Conservation (phyloP, 139 green algal genomes). For the Zygnema cylindricum region DNA sequence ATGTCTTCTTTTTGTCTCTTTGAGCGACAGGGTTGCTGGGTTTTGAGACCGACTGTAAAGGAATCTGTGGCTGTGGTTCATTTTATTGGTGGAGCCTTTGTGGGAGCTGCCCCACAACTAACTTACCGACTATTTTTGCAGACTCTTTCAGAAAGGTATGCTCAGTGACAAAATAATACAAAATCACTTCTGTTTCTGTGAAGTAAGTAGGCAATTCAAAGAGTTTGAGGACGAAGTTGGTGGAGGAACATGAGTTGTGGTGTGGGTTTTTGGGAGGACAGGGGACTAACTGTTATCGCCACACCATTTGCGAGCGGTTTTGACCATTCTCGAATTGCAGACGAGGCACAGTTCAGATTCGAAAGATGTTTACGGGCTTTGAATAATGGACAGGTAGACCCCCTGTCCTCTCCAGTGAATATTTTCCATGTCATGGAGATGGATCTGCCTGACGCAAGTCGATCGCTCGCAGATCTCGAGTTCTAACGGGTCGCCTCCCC, state of each 20-base stretch:
- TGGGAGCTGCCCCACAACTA: slow-evolving; percentile 88
- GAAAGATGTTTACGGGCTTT: slow-evolving; percentile 74
- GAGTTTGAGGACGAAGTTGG: no score
- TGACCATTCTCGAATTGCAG: slow-evolving; percentile 86
- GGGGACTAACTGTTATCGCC: slow-evolving; percentile 72
- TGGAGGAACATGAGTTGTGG: no score
- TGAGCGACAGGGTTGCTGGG: slow-evolving; percentile 64
- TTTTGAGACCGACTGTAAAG: slow-evolving; percentile 67
- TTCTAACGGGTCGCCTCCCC: slow-evolving; percentile 69
- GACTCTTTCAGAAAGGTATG: slow-evolving; percentile 72
- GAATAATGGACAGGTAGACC: no score
- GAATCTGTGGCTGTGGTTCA: slow-evolving; percentile 73
- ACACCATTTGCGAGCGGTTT: slow-evolving; percentile 83
- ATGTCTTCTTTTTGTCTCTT: neutral
- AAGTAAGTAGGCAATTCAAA: no score
- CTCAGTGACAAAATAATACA: no score
- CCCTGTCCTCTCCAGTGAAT: no score
- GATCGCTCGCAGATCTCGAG: no score
- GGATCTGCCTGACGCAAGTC: no score
- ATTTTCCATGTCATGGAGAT: no score
- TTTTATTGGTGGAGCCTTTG: slow-evolving; percentile 91
- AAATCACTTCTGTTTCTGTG: no score
- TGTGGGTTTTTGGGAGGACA: neutral
- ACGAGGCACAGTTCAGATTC: slow-evolving; percentile 88
- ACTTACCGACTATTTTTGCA: slow-evolving; percentile 82